Base-by-base conservation (phyloP, 2,329 filamentous ascomycete species). In the Blumeria graminis region DNA sequence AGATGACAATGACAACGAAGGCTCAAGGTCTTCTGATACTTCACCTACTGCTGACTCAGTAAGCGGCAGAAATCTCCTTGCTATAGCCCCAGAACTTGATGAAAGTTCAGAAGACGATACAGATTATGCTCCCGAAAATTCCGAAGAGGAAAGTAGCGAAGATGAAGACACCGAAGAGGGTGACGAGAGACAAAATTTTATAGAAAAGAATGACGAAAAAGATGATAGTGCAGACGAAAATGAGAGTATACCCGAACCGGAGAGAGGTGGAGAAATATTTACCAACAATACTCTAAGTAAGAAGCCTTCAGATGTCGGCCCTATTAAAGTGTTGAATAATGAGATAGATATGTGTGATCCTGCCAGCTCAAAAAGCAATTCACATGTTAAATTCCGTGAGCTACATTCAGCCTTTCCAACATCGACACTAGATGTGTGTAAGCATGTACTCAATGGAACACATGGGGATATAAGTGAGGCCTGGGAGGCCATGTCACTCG, bases 381-480 rank as follows among this genome's bases (percentile, higher is more conserved):
- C 13, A 11, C 52, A 22, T 39, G 52, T 13, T 34, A 39, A 55
- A 13, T 62, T 67, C 43, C 61, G 59, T 60, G 62, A 62, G 57
- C 63, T 68, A 53, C 61, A 64, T 52, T 57, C 60, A 45, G 63
- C 62, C 14, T 68, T 67, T 60, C 65, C 65, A 55, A 58, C 61
- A 8, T 62, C 65, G 22, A 55, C 63, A 38, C 51, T 65, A 45
- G 58, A 56, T 14, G 60, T 67, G 46, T 64, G 65, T 59, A 63
- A 63, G 45, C 61, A 63, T 54, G 59, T 67, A 16, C 55, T 65
- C 11, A 52, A 61, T 41, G 62, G 63, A 8, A 61, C 60, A n/a
- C 36, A 63, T 36, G 62, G 61, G 50, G 61, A 67, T 57, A 38
- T 65, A 46, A 60, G 59, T 13, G 57, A 61, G 28, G 65, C 65